A percentile compares a stretch with the other conserved stretches of the same genome.
Evolutionary conservation across 1,284 basidiomycete species (phyloP).

Genomic region (Termitomyces sp.): DNA sequence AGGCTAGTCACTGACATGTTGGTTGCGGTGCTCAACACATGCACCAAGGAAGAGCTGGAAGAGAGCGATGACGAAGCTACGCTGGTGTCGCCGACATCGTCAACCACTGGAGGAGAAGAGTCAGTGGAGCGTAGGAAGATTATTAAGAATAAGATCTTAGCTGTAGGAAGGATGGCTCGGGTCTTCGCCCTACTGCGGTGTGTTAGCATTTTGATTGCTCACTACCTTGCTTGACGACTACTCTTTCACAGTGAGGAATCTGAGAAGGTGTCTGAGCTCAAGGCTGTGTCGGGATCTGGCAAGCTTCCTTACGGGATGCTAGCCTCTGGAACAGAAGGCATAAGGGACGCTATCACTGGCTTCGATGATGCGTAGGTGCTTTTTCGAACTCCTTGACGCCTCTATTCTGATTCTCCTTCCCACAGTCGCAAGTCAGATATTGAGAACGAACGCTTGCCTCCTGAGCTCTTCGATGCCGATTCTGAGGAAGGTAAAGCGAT

Average conservation of each 20-base stretch:
- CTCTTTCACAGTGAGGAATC: slow-evolving; percentile 79
- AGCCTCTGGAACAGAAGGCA: slow-evolving; percentile 88
- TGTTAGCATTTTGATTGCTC: slow-evolving; percentile 24
- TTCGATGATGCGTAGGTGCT: slow-evolving; percentile 90
- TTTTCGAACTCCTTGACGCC: not conserved
- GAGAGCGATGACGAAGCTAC: slow-evolving; percentile 66
- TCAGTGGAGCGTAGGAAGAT: slow-evolving; percentile 71
- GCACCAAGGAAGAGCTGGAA: slow-evolving; percentile 91
- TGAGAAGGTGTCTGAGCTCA: slow-evolving; percentile 95
- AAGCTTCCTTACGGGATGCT: slow-evolving; percentile 85
- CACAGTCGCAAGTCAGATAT: slow-evolving; percentile 93
- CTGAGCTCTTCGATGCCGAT: slow-evolving; percentile 88
- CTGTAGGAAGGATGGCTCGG: slow-evolving; percentile 93
- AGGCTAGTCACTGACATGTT: slow-evolving; percentile 88
- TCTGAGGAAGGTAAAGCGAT: slow-evolving; percentile 69
- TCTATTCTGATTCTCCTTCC: not conserved
- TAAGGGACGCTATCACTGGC: slow-evolving; percentile 91
- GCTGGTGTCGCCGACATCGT: slow-evolving; percentile 32
- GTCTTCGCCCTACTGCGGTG: slow-evolving; percentile 95
- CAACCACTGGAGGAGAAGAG: slow-evolving; percentile 40
- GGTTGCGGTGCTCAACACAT: slow-evolving; percentile 90
- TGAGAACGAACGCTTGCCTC: slow-evolving; percentile 95
- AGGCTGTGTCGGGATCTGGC: slow-evolving; percentile 77
- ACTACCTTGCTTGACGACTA: not conserved
- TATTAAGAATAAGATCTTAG: slow-evolving; percentile 98